These are phyloP conservation scores for Ramichloridium luteum DNA, from an alignment of 2,329 filamentous ascomycete genomes.

Conservation along the genomic window DNA sequence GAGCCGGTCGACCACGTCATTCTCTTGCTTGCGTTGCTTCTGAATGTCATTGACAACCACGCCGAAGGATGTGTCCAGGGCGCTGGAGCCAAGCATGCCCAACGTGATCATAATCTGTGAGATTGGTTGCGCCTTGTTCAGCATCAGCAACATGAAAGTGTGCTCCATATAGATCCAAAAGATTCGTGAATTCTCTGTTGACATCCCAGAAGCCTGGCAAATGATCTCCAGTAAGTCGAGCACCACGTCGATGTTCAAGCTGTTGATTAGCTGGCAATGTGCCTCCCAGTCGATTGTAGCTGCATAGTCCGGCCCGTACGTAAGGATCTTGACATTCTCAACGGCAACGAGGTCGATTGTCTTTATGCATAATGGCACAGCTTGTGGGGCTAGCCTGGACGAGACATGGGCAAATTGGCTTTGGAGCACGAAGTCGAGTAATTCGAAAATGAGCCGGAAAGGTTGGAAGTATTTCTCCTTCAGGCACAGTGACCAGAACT, in stretches of 20 bases:
- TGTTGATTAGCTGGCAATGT: constrained; percentile 38
- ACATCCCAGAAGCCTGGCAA: constrained; percentile 41
- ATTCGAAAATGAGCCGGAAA: constrained; percentile 51
- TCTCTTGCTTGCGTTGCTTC: constrained; percentile 27
- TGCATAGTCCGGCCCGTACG: constrained; percentile 23
- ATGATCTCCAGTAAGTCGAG: constrained; percentile 54
- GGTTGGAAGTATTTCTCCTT: constrained; percentile 52
- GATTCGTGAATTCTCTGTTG: constrained; percentile 28
- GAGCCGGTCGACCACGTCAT: constrained; percentile 47
- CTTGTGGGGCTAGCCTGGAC: constrained; percentile 45
- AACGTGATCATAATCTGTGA: constrained; percentile 53
- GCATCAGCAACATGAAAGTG: constrained; percentile 53
- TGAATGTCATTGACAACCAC: constrained; percentile 43
- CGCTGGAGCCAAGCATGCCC: constrained; percentile 54
- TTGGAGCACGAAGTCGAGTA: constrained; percentile 52
- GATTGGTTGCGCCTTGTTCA: constrained; percentile 54
- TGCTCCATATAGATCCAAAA: constrained; percentile 60
- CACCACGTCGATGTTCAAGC: constrained; percentile 52
- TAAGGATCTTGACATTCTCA: neutral
- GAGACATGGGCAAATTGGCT: constrained; percentile 48
- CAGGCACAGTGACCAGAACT: constrained; percentile 56
- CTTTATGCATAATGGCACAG: constrained; percentile 36
- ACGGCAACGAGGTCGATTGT: constrained; percentile 44
- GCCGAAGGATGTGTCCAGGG: constrained; percentile 52
- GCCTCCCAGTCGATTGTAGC: constrained; percentile 13